phyloP scores from a whole-genome alignment of 1,284 basidiomycete genomes.

The Tilletiopsis washingtonensis region DNA sequence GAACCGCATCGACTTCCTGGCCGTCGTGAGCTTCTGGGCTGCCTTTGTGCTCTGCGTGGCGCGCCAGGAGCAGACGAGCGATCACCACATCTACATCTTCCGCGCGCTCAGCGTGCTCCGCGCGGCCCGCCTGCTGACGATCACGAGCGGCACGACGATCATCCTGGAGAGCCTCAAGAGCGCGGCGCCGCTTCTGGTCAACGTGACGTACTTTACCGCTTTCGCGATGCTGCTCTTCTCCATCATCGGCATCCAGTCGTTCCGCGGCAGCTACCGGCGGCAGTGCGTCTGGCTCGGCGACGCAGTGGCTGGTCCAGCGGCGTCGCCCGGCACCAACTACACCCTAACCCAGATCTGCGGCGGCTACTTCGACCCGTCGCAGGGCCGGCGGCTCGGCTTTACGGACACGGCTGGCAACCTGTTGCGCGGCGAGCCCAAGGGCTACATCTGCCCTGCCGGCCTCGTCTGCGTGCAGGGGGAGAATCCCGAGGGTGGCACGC shows the following conservation, averaged over 20 bases:
- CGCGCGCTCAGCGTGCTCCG: slow-evolving; percentile 81
- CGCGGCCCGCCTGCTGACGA: slow-evolving; percentile 70
- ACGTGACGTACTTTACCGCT: slow-evolving; percentile 80
- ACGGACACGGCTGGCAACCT: slow-evolving; percentile 12
- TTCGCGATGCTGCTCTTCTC: slow-evolving; percentile 86
- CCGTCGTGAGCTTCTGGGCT: slow-evolving; percentile 70
- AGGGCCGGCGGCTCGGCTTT: slow-evolving; percentile 9
- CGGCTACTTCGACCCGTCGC: slow-evolving; percentile 20
- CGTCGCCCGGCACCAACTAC: slow-evolving; percentile 26
- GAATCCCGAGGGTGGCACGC: slow-evolving; percentile 64
- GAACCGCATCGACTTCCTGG: slow-evolving; percentile 82
- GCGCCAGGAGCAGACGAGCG: slow-evolving; percentile 59
- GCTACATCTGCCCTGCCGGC: slow-evolving; percentile 44
- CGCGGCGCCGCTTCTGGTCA: slow-evolving; percentile 75
- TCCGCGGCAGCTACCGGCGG: slow-evolving; percentile 43
- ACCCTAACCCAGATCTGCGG: slow-evolving; percentile 41
- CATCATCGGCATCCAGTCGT: slow-evolving; percentile 45
- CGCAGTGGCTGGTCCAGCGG: slow-evolving; percentile 6
- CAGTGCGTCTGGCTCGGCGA: slow-evolving; percentile 41
- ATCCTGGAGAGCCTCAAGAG: slow-evolving; percentile 89
- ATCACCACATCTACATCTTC: slow-evolving; percentile 74
- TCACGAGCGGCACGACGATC: slow-evolving; percentile 86
- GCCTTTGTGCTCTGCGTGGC: slow-evolving; percentile 62
- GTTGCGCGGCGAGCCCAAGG: slow-evolving; percentile 24
- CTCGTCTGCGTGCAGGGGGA: slow-evolving; percentile 42